These are phyloP conservation scores for Lepidium sativum DNA, from an alignment of 345 rosid genomes.

Conservation along the genomic window DNA sequence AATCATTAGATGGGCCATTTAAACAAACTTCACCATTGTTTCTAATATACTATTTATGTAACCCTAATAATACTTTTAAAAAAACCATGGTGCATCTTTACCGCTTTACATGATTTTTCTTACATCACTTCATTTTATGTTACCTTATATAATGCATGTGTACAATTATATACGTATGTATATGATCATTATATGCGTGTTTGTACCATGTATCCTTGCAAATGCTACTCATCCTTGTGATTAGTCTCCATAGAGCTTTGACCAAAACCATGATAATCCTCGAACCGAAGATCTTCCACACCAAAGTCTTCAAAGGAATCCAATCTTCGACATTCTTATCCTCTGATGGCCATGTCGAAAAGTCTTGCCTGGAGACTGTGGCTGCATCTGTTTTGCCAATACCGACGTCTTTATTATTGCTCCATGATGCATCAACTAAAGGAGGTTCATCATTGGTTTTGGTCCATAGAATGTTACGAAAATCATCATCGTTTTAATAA, in stretches of 20 bases:
- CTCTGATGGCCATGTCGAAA: constrained; percentile 16
- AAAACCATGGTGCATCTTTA: too few species aligned
- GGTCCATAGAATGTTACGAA: too few species aligned
- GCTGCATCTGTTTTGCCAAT: background rate
- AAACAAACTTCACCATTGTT: too few species aligned
- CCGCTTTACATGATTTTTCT: too few species aligned
- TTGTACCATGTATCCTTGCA: background rate
- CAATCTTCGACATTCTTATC: constrained; percentile 13
- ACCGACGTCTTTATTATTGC: background rate
- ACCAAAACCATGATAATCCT: constrained; percentile 22
- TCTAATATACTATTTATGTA: too few species aligned
- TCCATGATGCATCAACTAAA: constrained; percentile 24
- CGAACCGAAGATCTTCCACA: constrained; percentile 61
- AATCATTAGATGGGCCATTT: too few species aligned
- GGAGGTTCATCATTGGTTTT: constrained; percentile 35
- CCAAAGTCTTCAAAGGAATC: constrained; percentile 67
- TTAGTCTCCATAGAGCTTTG: background rate
- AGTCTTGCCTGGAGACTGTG: background rate
- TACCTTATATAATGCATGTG: too few species aligned
- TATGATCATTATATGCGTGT: background rate
- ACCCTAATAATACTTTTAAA: too few species aligned
- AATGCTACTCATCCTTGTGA: background rate
- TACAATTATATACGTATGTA: background rate
- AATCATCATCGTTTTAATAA: too few species aligned
- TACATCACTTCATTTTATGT: background rate